phyloP scores from a whole-genome alignment of 495 filamentous ascomycete genomes.

The Penicillium coffeae region DNA sequence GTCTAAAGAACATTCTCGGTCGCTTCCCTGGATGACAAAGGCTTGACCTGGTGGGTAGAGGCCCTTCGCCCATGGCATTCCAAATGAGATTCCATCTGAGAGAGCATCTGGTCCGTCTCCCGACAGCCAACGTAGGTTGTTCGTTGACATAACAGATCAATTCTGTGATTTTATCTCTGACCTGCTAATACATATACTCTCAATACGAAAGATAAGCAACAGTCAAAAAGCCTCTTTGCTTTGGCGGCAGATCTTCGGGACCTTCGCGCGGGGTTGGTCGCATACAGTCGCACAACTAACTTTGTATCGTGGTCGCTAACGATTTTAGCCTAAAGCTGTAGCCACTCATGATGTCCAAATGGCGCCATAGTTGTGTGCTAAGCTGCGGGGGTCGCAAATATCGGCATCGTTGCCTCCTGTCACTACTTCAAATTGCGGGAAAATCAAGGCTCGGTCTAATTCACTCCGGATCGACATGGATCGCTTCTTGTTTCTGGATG shows the following conservation, averaged over 20 bases:
- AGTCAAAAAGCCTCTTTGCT: neutral
- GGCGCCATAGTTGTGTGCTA: too few species aligned
- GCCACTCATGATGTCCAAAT: too few species aligned
- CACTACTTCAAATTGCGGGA: too few species aligned
- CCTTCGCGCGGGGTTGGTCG: neutral
- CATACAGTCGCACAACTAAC: too few species aligned
- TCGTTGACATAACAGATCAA: constrained; percentile 3
- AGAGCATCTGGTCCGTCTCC: constrained; percentile 10
- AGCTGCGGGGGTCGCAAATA: too few species aligned
- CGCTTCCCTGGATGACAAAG: constrained; percentile 14
- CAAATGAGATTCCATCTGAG: constrained; percentile 16
- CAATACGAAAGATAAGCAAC: too few species aligned
- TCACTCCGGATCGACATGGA: constrained; percentile 1
- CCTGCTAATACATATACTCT: too few species aligned
- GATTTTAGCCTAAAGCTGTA: too few species aligned
- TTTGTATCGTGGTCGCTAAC: too few species aligned
- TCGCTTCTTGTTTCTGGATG: neutral
- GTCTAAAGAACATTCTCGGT: constrained; percentile 13
- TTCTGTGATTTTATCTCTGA: too few species aligned
- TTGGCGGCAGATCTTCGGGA: too few species aligned
- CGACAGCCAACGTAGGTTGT: constrained; percentile 17
- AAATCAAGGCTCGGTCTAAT: constrained; percentile 11
- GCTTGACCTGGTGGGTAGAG: constrained; percentile 10
- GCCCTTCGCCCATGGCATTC: constrained; percentile 17
- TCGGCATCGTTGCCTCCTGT: too few species aligned